Conservation (phyloP, 2,329 filamentous ascomycete species). For the Pseudophaeomoniella oleicola region DNA sequence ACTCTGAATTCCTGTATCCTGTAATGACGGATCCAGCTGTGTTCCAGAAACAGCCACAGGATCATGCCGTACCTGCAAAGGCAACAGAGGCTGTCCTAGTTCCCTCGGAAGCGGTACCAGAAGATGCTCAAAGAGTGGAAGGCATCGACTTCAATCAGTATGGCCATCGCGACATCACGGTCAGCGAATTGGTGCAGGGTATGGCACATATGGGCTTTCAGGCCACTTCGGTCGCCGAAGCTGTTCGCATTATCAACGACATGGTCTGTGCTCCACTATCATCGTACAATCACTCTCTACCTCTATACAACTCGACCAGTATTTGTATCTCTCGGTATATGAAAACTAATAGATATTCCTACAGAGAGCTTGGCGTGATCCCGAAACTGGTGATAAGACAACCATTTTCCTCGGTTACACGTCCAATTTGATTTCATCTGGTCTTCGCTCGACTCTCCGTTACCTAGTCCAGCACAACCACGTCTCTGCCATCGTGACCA, state of each 20-base stretch:
- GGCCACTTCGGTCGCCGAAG: constrained; percentile 67
- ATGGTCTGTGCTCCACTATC: constrained; percentile 52
- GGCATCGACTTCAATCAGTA: constrained; percentile 82
- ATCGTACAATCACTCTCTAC: background rate
- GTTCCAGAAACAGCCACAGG: too few species aligned
- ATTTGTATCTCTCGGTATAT: constrained; percentile 1
- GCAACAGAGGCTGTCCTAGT: constrained; percentile 74
- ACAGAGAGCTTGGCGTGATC: constrained; percentile 66
- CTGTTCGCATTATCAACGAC: constrained; percentile 80
- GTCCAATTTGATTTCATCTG: constrained; percentile 93
- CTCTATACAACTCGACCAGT: background rate
- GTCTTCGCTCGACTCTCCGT: constrained; percentile 76
- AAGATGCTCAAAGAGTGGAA: constrained; percentile 63
- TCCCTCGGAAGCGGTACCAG: constrained; percentile 66
- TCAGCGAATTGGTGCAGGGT: constrained; percentile 65
- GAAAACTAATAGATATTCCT: constrained; percentile 9
- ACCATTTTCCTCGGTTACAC: constrained; percentile 98
- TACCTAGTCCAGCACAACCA: constrained; percentile 89
- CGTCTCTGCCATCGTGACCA: constrained; percentile 85
- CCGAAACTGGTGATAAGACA: constrained; percentile 62
- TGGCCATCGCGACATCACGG: constrained; percentile 58
- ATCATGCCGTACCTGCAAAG: constrained; percentile 38
- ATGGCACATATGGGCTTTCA: constrained; percentile 83
- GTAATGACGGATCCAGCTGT: too few species aligned
- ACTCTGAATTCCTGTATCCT: too few species aligned